These are phyloP conservation scores for Ascocoryne sarcoides DNA, from an alignment of 2,329 filamentous ascomycete species.

Conservation along the genomic window DNA sequence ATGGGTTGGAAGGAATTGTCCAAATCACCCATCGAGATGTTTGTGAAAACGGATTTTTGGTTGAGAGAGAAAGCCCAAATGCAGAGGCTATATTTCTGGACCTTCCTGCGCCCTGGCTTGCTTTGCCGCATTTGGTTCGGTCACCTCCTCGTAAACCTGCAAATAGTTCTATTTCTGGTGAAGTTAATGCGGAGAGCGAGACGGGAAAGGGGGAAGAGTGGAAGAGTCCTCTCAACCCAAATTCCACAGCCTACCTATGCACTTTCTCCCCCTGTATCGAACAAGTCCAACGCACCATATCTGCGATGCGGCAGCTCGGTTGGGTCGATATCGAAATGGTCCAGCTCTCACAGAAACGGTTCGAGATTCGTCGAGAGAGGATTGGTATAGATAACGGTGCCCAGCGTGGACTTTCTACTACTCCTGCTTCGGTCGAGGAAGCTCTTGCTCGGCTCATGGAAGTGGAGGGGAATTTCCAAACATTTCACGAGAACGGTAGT, in stretches of 20 bases:
- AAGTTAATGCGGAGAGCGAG: background rate
- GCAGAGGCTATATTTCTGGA: slow-evolving; percentile 72
- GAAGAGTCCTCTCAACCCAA: slow-evolving; percentile 59
- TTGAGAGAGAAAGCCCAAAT: slow-evolving; percentile 45
- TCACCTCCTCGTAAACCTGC: slow-evolving; percentile 26
- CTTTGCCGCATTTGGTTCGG: slow-evolving; percentile 65
- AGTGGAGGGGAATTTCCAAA: slow-evolving; percentile 60
- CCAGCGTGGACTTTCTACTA: slow-evolving; percentile 47
- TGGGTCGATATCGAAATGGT: slow-evolving; percentile 95
- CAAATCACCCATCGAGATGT: slow-evolving; percentile 72
- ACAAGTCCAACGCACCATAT: slow-evolving; percentile 82
- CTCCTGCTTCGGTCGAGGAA: slow-evolving; percentile 68
- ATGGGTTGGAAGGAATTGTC: slow-evolving; percentile 57
- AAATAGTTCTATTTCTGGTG: background rate
- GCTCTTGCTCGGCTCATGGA: slow-evolving; percentile 64
- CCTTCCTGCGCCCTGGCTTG: slow-evolving; percentile 72
- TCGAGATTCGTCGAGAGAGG: slow-evolving; percentile 76
- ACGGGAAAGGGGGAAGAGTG: slow-evolving; percentile 28
- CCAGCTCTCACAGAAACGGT: slow-evolving; percentile 69
- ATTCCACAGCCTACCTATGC: slow-evolving; percentile 69
- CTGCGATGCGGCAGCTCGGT: slow-evolving; percentile 66
- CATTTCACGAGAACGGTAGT: slow-evolving; percentile 42
- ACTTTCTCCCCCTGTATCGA: slow-evolving; percentile 97
- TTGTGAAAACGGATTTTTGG: slow-evolving; percentile 63
- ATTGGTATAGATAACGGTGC: slow-evolving; percentile 54